Percentiles rank a stretch among this genome's conserved stretches.
Evolutionary conservation across 2,329 filamentous ascomycete species (phyloP).

Genomic region (Botrytis cinerea): DNA sequence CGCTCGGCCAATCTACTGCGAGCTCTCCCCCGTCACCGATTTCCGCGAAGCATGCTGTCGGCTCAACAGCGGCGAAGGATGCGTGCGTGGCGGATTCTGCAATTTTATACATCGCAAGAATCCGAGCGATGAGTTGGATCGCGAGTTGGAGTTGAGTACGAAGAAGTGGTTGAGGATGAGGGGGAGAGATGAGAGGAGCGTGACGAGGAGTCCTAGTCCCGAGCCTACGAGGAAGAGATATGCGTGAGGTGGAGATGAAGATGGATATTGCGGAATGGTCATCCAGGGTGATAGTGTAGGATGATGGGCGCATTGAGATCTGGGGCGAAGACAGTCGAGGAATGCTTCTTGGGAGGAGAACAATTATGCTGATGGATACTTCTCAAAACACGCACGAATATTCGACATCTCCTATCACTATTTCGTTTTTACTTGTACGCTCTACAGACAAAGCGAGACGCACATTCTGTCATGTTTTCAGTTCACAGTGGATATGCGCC

Average conservation of each 20-base stretch:
- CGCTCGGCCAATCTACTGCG: constrained; percentile 95
- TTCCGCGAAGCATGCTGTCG: constrained; percentile 97
- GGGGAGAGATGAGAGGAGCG: constrained; percentile 81
- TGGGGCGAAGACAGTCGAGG: not conserved
- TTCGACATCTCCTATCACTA: not conserved
- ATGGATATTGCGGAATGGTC: not conserved
- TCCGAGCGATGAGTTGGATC: constrained; percentile 82
- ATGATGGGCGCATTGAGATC: not conserved
- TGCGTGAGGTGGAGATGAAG: constrained; percentile 41
- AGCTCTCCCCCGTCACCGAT: constrained; percentile 93
- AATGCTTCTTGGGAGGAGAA: not conserved
- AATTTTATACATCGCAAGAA: constrained; percentile 99
- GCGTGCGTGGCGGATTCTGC: constrained; percentile 94
- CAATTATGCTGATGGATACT: not conserved
- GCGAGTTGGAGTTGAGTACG: constrained; percentile 81
- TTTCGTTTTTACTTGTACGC: not conserved
- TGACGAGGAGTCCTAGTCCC: constrained; percentile 79
- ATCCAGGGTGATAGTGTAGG: not conserved
- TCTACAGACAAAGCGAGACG: not conserved
- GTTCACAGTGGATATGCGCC: not conserved
- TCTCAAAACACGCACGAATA: not conserved
- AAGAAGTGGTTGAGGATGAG: constrained; percentile 94
- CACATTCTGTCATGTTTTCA: not conserved
- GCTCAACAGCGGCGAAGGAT: constrained; percentile 91
- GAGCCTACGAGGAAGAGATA: constrained; percentile 76